A percentile compares a stretch with the other conserved stretches of the same genome.
These are phyloP conservation scores for Fusarium sp. DNA, from an alignment of 2,329 filamentous ascomycete genomes.

Conservation along the genomic window DNA sequence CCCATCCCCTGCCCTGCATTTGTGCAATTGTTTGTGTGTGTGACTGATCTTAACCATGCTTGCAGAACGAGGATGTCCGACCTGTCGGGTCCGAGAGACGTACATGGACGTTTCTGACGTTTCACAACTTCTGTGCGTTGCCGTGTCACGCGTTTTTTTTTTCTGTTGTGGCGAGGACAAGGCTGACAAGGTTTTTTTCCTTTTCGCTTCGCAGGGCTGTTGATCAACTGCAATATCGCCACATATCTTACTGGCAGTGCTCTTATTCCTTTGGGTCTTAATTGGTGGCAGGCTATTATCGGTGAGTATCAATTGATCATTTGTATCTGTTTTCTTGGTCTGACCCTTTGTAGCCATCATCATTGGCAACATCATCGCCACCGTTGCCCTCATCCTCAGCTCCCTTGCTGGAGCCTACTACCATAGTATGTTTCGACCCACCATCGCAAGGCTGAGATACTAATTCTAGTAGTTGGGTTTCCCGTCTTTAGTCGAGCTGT, in stretches of 20 bases:
- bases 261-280: slow-evolving; percentile 52
- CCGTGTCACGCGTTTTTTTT: not conserved
- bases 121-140: slow-evolving; percentile 54
- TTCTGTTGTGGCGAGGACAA: not conserved
- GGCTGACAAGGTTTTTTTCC: not conserved
- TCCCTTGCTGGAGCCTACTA: slow-evolving; percentile 55
- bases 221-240: slow-evolving; percentile 56
- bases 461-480: slow-evolving; percentile 46
- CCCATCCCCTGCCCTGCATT: no score
- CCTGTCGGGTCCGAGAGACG: slow-evolving; percentile 54
- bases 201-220: slow-evolving; percentile 48
- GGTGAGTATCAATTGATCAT: slow-evolving; percentile 35
- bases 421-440: slow-evolving; percentile 45
- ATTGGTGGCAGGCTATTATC: slow-evolving; percentile 55
- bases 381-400: slow-evolving; percentile 51
- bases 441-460: not conserved
- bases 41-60: slow-evolving; percentile 2
- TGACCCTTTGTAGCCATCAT: slow-evolving; percentile 43
- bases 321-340: not conserved
- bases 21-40: no score
- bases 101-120: slow-evolving; percentile 55
- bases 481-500: slow-evolving; percentile 50
- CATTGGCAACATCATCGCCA: slow-evolving; percentile 52
- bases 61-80: slow-evolving; percentile 59
- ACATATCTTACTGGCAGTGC: slow-evolving; percentile 53